Base-by-base conservation (phyloP, 768 basidiomycete species). In the Mycena galericulata region DNA sequence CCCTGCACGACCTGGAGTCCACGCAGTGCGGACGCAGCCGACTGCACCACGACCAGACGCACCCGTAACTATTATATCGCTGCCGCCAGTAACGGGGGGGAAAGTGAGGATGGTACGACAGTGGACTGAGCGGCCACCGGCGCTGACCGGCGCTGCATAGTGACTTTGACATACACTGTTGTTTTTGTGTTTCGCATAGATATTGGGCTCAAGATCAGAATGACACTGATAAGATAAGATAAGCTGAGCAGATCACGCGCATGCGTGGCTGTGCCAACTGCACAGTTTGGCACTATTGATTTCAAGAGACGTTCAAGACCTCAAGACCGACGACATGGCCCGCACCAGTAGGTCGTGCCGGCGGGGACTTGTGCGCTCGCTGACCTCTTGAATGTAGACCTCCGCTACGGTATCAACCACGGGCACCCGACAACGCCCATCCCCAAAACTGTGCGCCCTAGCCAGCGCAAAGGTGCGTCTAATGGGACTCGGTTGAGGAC, bases 371-470 rank as follows among this genome's bases (percentile, higher is more conserved):
- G 32, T 20, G 45, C 54, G 17, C 58, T 26, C 36, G 30, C 70
- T 62, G 45, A 56, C 41, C 62, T 67, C n/a, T 36, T 36, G 34
- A 36, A 30, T 27, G 30, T 67, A 98, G 96, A 97, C 84, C 81
- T 95, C 77, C 92, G 94, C 78, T 84, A 84, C 81, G 97, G 97
- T 76, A 84, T 85, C 75, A 97, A 96, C 87, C 89, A 91, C 75
- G 97, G 97, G 77, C 91, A 91, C 84, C 91, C 93, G 72, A 96
- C 96, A 32, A 96, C 96, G 55, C 79, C 91, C 75, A 90, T 98
- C 79, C 83, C 90, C 75, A 91, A 92, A 83, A 82, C 82, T 55
- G 81, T 85, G 53, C 90, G 91, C 76, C 97, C 96, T 62, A 92
- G 91, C 77, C 90, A 98, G 77, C 93, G 95, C 82, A 99, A 98